Percentiles rank a stretch among this genome's conserved stretches.
Evolutionary conservation across 1,284 basidiomycete species (phyloP).

Genomic region (Leccinum colubrinum): DNA sequence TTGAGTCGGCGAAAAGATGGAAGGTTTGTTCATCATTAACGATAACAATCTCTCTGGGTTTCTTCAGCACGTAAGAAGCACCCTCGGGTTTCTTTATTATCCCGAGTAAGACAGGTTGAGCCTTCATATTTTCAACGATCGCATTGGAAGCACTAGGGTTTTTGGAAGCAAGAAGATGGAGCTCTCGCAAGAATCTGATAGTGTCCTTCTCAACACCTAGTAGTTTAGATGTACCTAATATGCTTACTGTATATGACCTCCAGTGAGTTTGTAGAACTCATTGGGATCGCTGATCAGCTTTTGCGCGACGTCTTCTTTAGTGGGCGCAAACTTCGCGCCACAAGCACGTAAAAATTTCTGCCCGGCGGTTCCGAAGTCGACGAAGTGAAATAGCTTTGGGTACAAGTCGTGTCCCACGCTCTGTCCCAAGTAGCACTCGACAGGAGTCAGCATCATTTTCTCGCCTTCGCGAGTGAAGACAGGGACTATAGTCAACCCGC

Average conservation of each 20-base stretch:
- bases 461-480: background rate
- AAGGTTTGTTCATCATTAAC: conserved; percentile 5
- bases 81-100: background rate
- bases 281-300: conserved; percentile 13
- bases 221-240: too few species aligned
- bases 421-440: conserved; percentile 3
- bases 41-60: conserved; percentile 8
- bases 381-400: conserved; percentile 77
- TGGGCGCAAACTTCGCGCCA: conserved; percentile 64
- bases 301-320: conserved; percentile 74
- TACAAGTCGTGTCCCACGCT: conserved; percentile 38
- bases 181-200: background rate
- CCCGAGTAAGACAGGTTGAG: background rate
- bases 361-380: conserved; percentile 75
- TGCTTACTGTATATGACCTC: background rate
- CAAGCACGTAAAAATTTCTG: conserved; percentile 68
- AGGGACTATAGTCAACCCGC: background rate
- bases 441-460: background rate
- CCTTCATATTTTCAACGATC: background rate
- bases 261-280: conserved; percentile 1
- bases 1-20: conserved; percentile 5
- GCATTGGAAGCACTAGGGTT: background rate
- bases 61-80: background rate
- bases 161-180: background rate
- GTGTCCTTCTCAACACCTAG: background rate